A percentile compares a stretch with the other conserved stretches of the same genome.
Evolutionary conservation across 1,139 yeast genomes (phyloP).

Genomic region (Diutina rugosa): DNA sequence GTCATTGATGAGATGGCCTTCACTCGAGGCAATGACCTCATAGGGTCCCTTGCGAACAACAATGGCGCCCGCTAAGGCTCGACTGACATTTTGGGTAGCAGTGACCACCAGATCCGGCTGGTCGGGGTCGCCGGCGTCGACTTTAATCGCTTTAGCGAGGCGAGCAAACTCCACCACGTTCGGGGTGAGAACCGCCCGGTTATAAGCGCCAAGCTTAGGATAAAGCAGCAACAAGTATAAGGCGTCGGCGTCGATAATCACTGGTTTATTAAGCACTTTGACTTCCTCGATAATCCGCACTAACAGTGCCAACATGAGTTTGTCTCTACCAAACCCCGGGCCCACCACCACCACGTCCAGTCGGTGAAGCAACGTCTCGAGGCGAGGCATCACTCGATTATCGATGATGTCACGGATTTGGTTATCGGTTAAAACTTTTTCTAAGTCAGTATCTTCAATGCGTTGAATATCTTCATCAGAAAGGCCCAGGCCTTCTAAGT

Average conservation of each 20-base stretch:
- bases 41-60: constrained; percentile 59
- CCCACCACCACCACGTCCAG: constrained; percentile 81
- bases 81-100: constrained; percentile 29
- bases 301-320: constrained; percentile 48
- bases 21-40: constrained; percentile 52
- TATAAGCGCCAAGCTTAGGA: constrained; percentile 41
- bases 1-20: constrained; percentile 22
- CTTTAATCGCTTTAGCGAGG: constrained; percentile 36
- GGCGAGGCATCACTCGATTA: constrained; percentile 38
- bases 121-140: constrained; percentile 19
- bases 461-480: constrained; percentile 9
- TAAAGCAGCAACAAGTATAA: constrained; percentile 46
- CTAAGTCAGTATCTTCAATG: constrained; percentile 8
- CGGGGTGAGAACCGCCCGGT: constrained; percentile 66
- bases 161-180: constrained; percentile 78
- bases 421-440: constrained; percentile 8
- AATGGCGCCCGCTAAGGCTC: constrained; percentile 45
- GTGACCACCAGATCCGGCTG: constrained; percentile 11
- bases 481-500: constrained; percentile 10
- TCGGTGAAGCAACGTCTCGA: constrained; percentile 41
- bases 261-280: constrained; percentile 37
- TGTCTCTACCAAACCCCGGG: constrained; percentile 87
- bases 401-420: constrained; percentile 21
- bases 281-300: constrained; percentile 45
- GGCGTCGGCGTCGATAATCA: constrained; percentile 87